Evolutionary conservation across 2,329 filamentous ascomycete species (phyloP).

Genomic region (Alternaria brassicae): DNA sequence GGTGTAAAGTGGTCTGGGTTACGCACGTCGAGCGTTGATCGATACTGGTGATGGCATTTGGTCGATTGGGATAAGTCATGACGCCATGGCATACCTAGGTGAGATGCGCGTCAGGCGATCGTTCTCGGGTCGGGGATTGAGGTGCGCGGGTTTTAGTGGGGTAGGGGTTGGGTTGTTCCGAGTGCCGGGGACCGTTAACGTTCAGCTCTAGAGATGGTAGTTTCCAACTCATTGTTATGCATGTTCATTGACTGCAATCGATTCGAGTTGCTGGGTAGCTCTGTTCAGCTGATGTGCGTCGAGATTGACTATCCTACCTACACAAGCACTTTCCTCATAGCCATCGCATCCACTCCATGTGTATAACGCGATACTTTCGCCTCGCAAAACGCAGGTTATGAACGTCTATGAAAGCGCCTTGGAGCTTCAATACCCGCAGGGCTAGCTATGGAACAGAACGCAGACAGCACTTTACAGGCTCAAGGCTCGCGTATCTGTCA

Average conservation of each 20-base stretch:
- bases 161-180: conserved; percentile 1
- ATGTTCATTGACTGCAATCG: too few relatives aligned
- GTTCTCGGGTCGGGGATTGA: not conserved
- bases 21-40: conserved; percentile 4
- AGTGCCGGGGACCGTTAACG: not conserved
- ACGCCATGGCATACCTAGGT: conserved; percentile 28
- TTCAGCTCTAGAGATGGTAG: not conserved
- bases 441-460: not conserved
- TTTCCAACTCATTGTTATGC: not conserved
- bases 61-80: conserved; percentile 35
- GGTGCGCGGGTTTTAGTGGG: conserved; percentile 9
- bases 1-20: not conserved
- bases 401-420: not conserved
- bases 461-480: not conserved
- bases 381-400: not conserved
- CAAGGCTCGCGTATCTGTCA: not conserved
- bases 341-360: not conserved
- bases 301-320: not conserved
- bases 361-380: not conserved
- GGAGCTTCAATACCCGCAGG: not conserved
- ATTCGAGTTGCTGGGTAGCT: not conserved
- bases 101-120: conserved; percentile 14
- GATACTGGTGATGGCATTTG: conserved; percentile 5
- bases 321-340: not conserved
- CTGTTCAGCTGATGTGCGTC: not conserved